Evolutionary conservation across 2,329 filamentous ascomycete species (phyloP).

Genomic region (Colletotrichum sp.): DNA sequence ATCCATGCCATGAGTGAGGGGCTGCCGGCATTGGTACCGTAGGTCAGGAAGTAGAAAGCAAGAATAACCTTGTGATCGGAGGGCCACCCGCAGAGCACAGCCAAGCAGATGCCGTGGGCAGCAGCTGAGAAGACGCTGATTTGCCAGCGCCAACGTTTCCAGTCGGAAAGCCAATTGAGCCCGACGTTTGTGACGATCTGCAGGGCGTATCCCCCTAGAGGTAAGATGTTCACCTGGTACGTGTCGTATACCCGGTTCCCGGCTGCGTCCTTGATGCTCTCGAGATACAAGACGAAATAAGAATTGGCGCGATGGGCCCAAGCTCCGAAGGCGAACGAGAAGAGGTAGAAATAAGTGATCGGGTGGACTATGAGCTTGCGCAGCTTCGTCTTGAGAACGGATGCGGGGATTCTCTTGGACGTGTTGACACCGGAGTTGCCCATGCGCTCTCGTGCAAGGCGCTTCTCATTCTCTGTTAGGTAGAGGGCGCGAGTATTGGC

Average conservation of each 20-base stretch:
- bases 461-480: constrained; percentile 31
- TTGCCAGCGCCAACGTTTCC: constrained; percentile 45
- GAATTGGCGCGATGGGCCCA: constrained; percentile 36
- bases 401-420: constrained; percentile 28
- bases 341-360: constrained; percentile 34
- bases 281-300: constrained; percentile 38
- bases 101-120: constrained; percentile 33
- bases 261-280: constrained; percentile 29
- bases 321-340: constrained; percentile 32
- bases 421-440: constrained; percentile 31
- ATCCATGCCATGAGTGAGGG: constrained; percentile 41
- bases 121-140: constrained; percentile 34
- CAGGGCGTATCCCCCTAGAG: constrained; percentile 33
- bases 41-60: constrained; percentile 41
- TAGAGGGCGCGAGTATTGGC: constrained; percentile 33
- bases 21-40: constrained; percentile 36
- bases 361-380: constrained; percentile 31
- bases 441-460: constrained; percentile 31
- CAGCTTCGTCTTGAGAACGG: constrained; percentile 28
- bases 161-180: constrained; percentile 39
- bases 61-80: constrained; percentile 34
- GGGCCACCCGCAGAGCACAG: constrained; percentile 38
- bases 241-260: constrained; percentile 32
- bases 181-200: constrained; percentile 39
- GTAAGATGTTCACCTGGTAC: constrained; percentile 36